Evolutionary conservation across 192 early-diverging fungal species (phyloP), one percentile per base, ranked within the genome.

Genomic region (Gryganskiella cystojenkinii): DNA sequence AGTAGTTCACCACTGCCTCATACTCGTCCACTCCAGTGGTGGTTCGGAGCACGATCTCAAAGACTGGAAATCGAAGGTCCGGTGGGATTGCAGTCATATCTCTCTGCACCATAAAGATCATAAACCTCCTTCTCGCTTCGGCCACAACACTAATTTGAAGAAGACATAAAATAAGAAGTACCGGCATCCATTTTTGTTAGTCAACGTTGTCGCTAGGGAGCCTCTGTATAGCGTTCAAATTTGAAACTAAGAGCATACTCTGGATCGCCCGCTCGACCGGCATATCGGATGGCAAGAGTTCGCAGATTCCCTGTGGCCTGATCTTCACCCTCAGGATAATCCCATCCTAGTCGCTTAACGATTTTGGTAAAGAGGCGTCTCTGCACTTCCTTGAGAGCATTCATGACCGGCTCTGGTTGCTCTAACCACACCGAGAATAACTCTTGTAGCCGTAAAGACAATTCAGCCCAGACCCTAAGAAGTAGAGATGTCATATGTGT

Each of bases 51-150:
- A 90, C 90, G 53, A 87, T 88, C 50, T 80, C 81, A 70, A 88
- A 92, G 1, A 92, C 90, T 20, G 88, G 72, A 28, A 73, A 82
- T 4, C 87, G 83, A 49, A 91, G 71, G 74, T 92, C 89, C 20
- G 90, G 83, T 27, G 90, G 86, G n/a, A 93, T 58, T 0, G 90
- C 88, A 83, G 84, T 43, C 17, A 63, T 55, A 15, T 84, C 66
- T 25, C 82, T 85, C 71, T 80, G 81, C 5, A 59, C 67, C 71
- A 92, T 93, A 65, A 88, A 90, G 3, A 64, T 72, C 51, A 81
- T 54, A 82, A 99, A 96, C 15, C 93, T 86, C 19, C 82, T 80
- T 58, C 84, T 79, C 27, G 92, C 89, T 71, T 93, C 92, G 14
- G 69, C 71, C 14, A 95, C 68, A 37, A 89, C 88, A 67, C 89